These are phyloP conservation scores for Aspergillus bombycis DNA, from an alignment of 2,329 filamentous ascomycete genomes.

Conservation along the genomic window DNA sequence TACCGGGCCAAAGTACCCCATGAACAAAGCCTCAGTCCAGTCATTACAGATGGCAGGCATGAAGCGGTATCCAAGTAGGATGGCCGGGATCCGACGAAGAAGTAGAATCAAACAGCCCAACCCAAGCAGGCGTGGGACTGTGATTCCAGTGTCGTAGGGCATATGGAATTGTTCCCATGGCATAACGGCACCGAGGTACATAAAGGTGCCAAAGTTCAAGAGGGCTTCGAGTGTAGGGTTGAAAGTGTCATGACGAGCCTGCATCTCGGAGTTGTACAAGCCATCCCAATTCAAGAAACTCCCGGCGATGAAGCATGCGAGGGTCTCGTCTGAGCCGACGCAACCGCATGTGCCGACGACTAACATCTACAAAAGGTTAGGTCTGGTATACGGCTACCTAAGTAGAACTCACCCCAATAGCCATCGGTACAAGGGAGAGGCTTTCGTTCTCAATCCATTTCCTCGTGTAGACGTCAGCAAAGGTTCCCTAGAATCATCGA, in stretches of 20 bases:
- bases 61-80: constrained; percentile 58
- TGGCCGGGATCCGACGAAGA: constrained; percentile 61
- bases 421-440: constrained; percentile 57
- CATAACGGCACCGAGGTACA: constrained; percentile 61
- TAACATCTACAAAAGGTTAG: constrained; percentile 52
- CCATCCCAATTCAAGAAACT: constrained; percentile 66
- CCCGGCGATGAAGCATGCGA: constrained; percentile 65
- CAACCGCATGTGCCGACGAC: constrained; percentile 61
- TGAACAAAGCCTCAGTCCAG: constrained; percentile 63
- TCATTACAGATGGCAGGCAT: constrained; percentile 57
- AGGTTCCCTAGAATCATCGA: background rate
- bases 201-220: constrained; percentile 64
- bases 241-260: constrained; percentile 62
- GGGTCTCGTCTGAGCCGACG: constrained; percentile 62
- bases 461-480: constrained; percentile 27
- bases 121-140: constrained; percentile 52
- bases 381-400: background rate
- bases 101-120: constrained; percentile 57
- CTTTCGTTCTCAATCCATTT: constrained; percentile 61
- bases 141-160: constrained; percentile 58
- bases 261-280: constrained; percentile 58
- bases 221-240: constrained; percentile 62
- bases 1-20: constrained; percentile 59
- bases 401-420: constrained; percentile 47
- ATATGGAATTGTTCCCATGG: constrained; percentile 60